Evolutionary conservation across 2,329 filamentous ascomycete species (phyloP).

Genomic region (Trichoderma polysporum): DNA sequence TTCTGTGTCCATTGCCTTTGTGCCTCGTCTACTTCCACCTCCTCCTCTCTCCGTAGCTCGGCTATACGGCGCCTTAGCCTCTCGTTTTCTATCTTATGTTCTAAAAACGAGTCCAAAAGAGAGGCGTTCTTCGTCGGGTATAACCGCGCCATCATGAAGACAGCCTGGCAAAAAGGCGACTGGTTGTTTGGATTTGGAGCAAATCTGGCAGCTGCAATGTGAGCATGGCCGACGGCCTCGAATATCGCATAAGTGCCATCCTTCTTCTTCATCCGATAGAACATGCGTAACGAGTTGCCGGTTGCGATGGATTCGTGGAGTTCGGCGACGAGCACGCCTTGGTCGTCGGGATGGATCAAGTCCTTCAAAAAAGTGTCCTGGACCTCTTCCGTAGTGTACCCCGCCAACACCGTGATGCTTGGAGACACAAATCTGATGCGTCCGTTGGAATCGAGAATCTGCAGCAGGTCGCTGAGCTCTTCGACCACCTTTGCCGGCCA

Average conservation of each 20-base stretch:
- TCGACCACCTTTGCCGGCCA: constrained; percentile 90
- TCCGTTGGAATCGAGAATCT: constrained; percentile 83
- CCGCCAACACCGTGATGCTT: constrained; percentile 71
- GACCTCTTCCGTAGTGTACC: constrained; percentile 70
- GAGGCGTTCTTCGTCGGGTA: constrained; percentile 87
- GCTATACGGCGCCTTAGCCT: constrained; percentile 79
- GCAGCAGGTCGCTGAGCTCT: constrained; percentile 83
- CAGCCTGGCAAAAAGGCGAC: constrained; percentile 75
- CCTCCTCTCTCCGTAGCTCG: constrained; percentile 81
- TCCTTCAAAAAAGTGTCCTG: constrained; percentile 75
- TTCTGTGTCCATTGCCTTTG: constrained; percentile 61
- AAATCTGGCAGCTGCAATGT: constrained; percentile 70
- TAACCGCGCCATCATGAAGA: constrained; percentile 89
- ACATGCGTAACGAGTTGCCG: constrained; percentile 76
- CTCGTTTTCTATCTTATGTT: constrained; percentile 97
- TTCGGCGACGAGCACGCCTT: constrained; percentile 77
- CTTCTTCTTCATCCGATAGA: constrained; percentile 77
- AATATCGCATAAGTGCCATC: constrained; percentile 77
- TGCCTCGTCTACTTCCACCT: constrained; percentile 70
- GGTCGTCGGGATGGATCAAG: constrained; percentile 83
- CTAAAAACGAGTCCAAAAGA: constrained; percentile 86
- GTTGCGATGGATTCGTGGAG: constrained; percentile 86
- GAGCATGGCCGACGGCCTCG: constrained; percentile 89
- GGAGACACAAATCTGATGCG: constrained; percentile 84
- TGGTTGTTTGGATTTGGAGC: constrained; percentile 63